Evolutionary conservation across 2,329 filamentous ascomycete genomes (phyloP).

Genomic region (Trichoderma afroharzianum): DNA sequence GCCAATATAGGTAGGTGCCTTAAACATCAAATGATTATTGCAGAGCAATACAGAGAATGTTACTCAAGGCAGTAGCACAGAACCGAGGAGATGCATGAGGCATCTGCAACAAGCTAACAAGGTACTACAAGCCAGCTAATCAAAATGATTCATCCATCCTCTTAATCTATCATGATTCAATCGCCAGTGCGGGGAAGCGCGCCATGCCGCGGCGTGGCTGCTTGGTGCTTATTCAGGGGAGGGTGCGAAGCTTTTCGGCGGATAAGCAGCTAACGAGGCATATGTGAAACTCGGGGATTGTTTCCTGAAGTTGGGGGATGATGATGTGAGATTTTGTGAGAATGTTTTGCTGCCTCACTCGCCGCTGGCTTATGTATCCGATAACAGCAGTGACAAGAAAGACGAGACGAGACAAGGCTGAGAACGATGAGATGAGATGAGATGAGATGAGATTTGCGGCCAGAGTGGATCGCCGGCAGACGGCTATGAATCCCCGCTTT

Average conservation of each 20-base stretch:
- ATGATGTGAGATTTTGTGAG: background rate
- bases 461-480: background rate
- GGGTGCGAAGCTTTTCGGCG: background rate
- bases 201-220: constrained; percentile 1
- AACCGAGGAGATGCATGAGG: background rate
- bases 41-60: background rate
- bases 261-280: background rate
- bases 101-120: background rate
- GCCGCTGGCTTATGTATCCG: background rate
- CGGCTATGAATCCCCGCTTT: constrained; percentile 4
- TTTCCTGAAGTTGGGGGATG: background rate
- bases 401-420: background rate
- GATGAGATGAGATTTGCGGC: background rate
- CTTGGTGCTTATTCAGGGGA: background rate
- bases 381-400: background rate
- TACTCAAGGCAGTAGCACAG: background rate
- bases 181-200: constrained; percentile 8
- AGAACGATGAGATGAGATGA: background rate
- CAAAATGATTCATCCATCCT: background rate
- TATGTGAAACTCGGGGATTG: background rate
- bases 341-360: background rate
- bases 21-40: background rate
- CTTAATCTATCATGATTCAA: constrained; percentile 1
- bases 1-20: background rate
- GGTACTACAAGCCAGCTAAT: too few species aligned